Base-by-base conservation (phyloP, 2,329 filamentous ascomycete species). In the Fonsecaea pedrosoi region DNA sequence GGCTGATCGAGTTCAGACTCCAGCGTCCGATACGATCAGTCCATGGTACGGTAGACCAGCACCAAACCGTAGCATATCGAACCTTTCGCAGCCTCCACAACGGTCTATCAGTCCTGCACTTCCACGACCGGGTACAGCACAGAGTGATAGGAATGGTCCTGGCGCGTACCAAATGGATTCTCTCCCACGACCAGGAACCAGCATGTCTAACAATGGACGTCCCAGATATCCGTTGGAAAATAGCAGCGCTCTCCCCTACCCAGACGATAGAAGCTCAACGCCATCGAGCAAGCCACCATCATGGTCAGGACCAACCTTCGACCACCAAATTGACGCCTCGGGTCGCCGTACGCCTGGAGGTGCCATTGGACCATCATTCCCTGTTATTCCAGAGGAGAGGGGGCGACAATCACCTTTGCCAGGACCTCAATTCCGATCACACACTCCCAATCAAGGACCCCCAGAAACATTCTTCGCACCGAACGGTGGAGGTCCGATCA, bases 161-260 rank as follows among this genome's bases (percentile, higher is more conserved):
- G 73, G 70, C n/a, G 73, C 73, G 13, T 74, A 74, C 37, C 71
- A 73, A 40, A 70, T 71, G 54, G 75, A 76, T 12, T 70, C 74
- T 59, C 56, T 74, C 64, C 48, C 59, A 68, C 64, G 74, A 69
- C 53, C 73, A 69, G 69, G 72, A 38, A 69, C 71, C 60, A 66
- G 65, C 59, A 66, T 69, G 68, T 70, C 72, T 37, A 62, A 69
- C 54, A 50, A 66, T 50, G 66, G 69, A 37, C 62, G 66, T 32
- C 61, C 59, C 15, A 66, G 68, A 60, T 55, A 70, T n/a, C 64
- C 68, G 4, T 66, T 60, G 45, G 69, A 71, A 34, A 65, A 65
- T 13, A 65, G 61, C 57, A 64, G 40, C 30, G 58, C 64, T 15
- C 68, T 68, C n/a, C 69, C 66, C 7, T 66, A 70, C 40, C 68